Conservation (phyloP, 495 filamentous ascomycete species). For the Gamarada debralockiae region DNA sequence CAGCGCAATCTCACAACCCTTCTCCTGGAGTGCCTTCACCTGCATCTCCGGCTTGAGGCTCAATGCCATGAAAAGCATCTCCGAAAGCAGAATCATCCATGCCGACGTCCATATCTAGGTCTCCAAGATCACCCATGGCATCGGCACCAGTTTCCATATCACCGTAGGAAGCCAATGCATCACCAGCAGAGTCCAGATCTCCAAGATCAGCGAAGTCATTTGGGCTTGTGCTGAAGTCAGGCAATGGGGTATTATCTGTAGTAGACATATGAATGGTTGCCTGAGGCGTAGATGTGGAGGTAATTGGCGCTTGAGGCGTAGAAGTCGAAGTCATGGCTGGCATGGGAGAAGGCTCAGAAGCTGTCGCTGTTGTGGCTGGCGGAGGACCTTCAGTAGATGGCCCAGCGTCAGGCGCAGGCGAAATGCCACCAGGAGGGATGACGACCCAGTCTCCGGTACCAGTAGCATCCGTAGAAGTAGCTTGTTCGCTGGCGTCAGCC, state of each 20-base stretch:
- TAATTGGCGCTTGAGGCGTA: background rate
- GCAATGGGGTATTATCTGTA: background rate
- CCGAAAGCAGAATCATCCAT: constrained; percentile 55
- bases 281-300: background rate
- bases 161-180: constrained; percentile 33
- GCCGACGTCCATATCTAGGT: constrained; percentile 38
- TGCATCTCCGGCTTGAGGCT: constrained; percentile 9
- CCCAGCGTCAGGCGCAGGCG: constrained; percentile 20
- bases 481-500: constrained; percentile 24
- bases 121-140: constrained; percentile 33
- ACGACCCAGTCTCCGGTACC: constrained; percentile 50
- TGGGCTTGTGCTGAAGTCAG: constrained; percentile 29
- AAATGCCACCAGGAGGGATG: constrained; percentile 42
- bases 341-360: constrained; percentile 8
- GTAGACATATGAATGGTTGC: background rate
- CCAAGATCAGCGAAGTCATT: constrained; percentile 48
- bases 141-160: constrained; percentile 25
- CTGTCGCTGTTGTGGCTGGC: constrained; percentile 1
- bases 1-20: background rate
- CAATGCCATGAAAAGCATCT: constrained; percentile 51
- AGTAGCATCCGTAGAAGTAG: constrained; percentile 28
- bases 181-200: constrained; percentile 37
- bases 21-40: too few species aligned
- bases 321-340: constrained; percentile 1
- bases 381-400: background rate